Percentiles rank a stretch among this genome's conserved stretches.
phyloP scores from a whole-genome alignment of 1,284 basidiomycete species.

The Boletus sp. region DNA sequence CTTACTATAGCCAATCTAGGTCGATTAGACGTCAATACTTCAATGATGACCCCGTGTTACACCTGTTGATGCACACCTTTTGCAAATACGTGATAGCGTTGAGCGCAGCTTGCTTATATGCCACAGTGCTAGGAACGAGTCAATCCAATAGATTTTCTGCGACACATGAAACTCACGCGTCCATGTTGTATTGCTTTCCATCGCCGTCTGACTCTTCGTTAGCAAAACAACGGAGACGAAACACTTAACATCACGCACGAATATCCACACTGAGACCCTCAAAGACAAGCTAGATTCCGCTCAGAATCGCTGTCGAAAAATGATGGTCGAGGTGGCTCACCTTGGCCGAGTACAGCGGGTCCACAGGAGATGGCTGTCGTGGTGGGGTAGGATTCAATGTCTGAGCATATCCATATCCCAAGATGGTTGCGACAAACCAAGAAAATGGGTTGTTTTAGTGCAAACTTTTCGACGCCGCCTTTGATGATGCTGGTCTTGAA shows the following conservation, averaged over 20 bases:
- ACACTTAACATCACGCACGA: conserved; percentile 41
- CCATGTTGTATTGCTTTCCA: conserved; percentile 75
- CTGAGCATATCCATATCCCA: not conserved
- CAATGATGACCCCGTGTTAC: not conserved
- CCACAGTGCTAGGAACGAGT: conserved; percentile 49
- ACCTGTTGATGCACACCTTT: conserved; percentile 49
- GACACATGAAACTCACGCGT: conserved; percentile 48
- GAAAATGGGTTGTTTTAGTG: conserved; percentile 73
- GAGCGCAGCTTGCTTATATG: conserved; percentile 75
- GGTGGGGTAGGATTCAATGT: not conserved
- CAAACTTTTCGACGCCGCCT: conserved; percentile 70
- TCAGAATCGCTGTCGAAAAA: not conserved
- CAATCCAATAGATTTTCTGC: not conserved
- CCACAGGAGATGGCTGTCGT: conserved; percentile 69
- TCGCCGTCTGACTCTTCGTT: conserved; percentile 51
- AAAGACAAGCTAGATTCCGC: conserved; percentile 50
- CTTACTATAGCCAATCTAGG: conserved; percentile 63
- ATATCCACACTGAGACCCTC: conserved; percentile 72
- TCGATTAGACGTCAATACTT: not conserved
- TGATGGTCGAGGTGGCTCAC: conserved; percentile 28
- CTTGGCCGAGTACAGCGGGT: conserved; percentile 69
- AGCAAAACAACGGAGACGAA: not conserved
- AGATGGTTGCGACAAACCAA: conserved; percentile 38
- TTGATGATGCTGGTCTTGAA: conserved; percentile 74
- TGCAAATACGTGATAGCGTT: conserved; percentile 73